Conservation (phyloP, 78 protist genomes). For the Chrysochromulina tobinii region DNA sequence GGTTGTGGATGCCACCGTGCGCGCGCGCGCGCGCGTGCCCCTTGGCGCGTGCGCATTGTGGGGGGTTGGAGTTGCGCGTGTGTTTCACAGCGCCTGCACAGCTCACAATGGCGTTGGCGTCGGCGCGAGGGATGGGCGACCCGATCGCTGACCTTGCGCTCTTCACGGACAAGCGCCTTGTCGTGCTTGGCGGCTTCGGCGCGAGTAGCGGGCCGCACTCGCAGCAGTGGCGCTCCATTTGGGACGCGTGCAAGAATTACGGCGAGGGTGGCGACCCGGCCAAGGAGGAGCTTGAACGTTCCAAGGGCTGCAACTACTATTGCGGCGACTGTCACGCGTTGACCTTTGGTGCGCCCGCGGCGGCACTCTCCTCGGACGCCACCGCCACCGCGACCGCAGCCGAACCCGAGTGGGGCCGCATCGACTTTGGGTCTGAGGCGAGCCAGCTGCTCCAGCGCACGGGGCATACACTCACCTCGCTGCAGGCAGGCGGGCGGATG, state of each 20-base stretch:
- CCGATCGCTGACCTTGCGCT: background rate
- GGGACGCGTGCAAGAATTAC: background rate
- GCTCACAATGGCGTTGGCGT: too few species aligned
- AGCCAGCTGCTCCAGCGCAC: background rate
- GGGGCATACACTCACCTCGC: background rate
- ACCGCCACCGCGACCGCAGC: background rate
- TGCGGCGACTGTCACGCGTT: background rate
- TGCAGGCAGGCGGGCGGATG: background rate
- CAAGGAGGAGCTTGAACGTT: background rate
- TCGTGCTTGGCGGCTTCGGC: background rate
- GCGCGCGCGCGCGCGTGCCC: too few species aligned
- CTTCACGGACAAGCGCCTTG: background rate
- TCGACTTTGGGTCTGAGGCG: background rate
- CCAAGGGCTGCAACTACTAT: background rate
- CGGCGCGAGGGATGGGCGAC: too few species aligned
- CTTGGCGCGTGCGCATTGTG: too few species aligned
- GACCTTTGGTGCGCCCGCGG: background rate
- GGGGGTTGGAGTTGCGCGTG: too few species aligned
- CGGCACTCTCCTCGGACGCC: too few species aligned
- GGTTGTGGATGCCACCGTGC: too few species aligned
- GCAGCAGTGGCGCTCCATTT: background rate
- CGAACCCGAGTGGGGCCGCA: background rate
- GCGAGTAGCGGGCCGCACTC: background rate
- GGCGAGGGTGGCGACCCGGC: background rate
- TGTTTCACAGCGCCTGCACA: too few species aligned